Percentiles rank a stretch among this genome's conserved stretches.
Conservation (phyloP, 1,139 yeast genomes). For the Kurtzmaniella quercitrusa region DNA sequence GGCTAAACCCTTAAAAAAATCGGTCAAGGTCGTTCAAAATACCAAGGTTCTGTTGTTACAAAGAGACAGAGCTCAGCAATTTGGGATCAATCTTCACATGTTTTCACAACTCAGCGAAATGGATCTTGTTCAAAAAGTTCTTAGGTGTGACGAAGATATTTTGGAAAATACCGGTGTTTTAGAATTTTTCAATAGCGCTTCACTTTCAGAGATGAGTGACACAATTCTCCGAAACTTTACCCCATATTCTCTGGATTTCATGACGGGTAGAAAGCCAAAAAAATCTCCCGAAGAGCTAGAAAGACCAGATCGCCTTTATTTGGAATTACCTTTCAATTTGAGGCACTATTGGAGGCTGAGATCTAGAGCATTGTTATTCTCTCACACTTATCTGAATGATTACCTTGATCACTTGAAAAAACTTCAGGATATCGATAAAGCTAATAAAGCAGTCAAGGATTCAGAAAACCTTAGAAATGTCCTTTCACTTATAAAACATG, state of each 20-base stretch:
- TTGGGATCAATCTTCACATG: constrained; percentile 88
- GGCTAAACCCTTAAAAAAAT: constrained; percentile 35
- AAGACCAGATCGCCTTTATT: constrained; percentile 74
- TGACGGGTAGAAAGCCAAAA: constrained; percentile 35
- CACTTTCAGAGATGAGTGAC: constrained; percentile 67
- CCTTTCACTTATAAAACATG: constrained; percentile 71
- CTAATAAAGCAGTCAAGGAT: constrained; percentile 54
- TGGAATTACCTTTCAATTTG: constrained; percentile 75
- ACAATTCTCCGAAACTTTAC: constrained; percentile 60
- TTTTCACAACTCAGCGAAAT: constrained; percentile 61
- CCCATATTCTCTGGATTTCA: constrained; percentile 64
- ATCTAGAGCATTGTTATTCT: constrained; percentile 68
- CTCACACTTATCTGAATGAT: constrained; percentile 69
- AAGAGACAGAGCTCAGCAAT: constrained; percentile 72
- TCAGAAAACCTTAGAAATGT: constrained; percentile 67
- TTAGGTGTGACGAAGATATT: constrained; percentile 70
- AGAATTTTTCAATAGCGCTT: constrained; percentile 78
- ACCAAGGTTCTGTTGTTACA: constrained; percentile 62
- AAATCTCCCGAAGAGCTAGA: constrained; percentile 63
- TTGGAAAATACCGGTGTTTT: constrained; percentile 65
- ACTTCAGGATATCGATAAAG: constrained; percentile 62
- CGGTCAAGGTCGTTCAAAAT: constrained; percentile 16
- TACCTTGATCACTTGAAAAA: constrained; percentile 65
- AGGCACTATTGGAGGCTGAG: constrained; percentile 84
- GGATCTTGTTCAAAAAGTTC: constrained; percentile 59